Conservation (phyloP, 306 rosid species). For the Cyclanthera cordifolia region DNA sequence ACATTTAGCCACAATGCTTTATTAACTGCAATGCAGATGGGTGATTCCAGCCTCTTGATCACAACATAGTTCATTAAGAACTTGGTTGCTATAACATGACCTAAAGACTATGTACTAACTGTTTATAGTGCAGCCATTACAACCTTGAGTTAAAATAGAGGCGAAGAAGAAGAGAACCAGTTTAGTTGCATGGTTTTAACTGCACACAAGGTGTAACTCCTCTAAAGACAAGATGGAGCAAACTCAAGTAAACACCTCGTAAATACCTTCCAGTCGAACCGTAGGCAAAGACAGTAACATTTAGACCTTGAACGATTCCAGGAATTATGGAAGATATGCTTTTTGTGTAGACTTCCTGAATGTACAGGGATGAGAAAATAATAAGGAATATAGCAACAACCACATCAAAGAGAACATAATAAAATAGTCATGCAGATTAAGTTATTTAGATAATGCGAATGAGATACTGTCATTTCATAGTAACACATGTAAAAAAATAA, state of each 20-base stretch:
- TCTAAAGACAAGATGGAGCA: neutral
- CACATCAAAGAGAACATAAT: neutral
- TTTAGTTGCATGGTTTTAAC: neutral
- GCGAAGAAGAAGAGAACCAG: neutral
- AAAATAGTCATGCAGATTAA: neutral
- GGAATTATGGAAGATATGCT: conserved; percentile 39
- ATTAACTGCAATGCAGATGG: neutral
- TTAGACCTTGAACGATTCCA: conserved; percentile 51
- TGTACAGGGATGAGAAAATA: neutral
- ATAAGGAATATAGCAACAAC: neutral
- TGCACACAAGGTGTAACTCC: neutral
- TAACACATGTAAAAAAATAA: neutral
- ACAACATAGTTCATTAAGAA: neutral
- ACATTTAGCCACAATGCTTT: neutral
- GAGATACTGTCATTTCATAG: neutral
- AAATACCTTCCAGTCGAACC: conserved; percentile 60
- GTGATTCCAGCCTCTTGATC: neutral
- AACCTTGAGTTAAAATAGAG: neutral
- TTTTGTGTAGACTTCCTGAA: conserved; percentile 42
- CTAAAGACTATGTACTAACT: neutral
- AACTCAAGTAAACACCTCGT: neutral
- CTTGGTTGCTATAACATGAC: neutral
- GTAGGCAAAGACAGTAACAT: conserved; percentile 52
- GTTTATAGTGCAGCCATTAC: neutral
- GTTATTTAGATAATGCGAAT: neutral